A percentile compares a stretch with the other conserved stretches of the same genome.
Evolutionary conservation across 768 basidiomycete species (phyloP).

Genomic region (Tremella yokohamensis): DNA sequence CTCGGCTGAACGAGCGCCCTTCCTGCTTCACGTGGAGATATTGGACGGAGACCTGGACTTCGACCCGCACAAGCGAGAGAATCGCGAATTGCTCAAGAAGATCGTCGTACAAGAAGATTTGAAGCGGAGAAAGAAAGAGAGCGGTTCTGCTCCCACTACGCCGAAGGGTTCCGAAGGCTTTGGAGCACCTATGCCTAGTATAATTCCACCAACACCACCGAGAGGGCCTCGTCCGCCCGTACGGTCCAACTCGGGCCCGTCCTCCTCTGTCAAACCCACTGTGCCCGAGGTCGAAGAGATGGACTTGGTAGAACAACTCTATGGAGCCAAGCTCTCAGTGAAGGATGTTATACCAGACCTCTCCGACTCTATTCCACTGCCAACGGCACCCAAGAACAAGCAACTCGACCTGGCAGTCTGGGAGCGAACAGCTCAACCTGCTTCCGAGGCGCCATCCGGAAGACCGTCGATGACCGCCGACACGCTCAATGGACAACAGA

Average conservation of each 20-base stretch:
- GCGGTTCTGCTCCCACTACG: constrained; percentile 1
- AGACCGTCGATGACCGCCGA: constrained; percentile 9
- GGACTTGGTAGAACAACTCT: constrained; percentile 93
- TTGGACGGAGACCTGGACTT: constrained; percentile 87
- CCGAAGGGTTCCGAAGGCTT: constrained; percentile 25
- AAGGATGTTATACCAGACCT: constrained; percentile 70
- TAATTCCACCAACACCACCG: constrained; percentile 10
- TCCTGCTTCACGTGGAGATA: constrained; percentile 85
- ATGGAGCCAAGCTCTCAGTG: constrained; percentile 71
- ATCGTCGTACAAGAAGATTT: constrained; percentile 53
- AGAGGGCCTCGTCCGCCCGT: constrained; percentile 9
- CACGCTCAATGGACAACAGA: background rate
- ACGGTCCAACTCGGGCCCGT: background rate
- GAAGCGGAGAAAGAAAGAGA: constrained; percentile 43
- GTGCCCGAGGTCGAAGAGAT: constrained; percentile 70
- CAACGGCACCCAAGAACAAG: constrained; percentile 77
- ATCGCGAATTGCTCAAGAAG: constrained; percentile 72
- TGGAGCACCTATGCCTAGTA: constrained; percentile 32
- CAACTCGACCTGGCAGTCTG: constrained; percentile 82
- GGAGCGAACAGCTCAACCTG: constrained; percentile 43
- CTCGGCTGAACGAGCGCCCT: constrained; percentile 93
- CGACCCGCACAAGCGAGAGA: constrained; percentile 73
- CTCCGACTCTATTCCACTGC: constrained; percentile 77
- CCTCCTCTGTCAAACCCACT: background rate
- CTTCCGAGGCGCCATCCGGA: constrained; percentile 14